Percentiles rank a stretch among this genome's conserved stretches.
These are phyloP conservation scores for Arachis hypogaea DNA, from an alignment of 306 rosid genomes.

Conservation along the genomic window DNA sequence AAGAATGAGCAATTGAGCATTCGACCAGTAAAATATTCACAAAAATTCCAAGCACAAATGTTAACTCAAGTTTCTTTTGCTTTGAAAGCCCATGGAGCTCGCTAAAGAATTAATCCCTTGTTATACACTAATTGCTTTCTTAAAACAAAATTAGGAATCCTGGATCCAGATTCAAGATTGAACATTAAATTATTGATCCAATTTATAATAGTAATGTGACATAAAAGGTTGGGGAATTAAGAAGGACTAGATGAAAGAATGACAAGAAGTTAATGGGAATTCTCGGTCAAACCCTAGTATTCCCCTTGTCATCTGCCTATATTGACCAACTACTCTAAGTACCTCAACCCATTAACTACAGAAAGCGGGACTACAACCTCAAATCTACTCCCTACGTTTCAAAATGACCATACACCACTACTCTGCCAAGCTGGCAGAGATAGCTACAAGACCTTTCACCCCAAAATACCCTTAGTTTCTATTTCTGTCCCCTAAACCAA, in stretches of 20 bases:
- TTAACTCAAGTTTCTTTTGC: not conserved
- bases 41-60: not conserved
- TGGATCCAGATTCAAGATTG: not conserved
- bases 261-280: not conserved
- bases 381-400: no score
- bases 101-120: not conserved
- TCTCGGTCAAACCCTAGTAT: not conserved
- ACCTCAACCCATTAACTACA: no score
- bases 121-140: not conserved
- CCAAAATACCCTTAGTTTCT: no score
- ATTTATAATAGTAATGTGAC: no score
- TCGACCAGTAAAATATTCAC: not conserved
- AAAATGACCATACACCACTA: no score
- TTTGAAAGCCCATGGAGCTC: not conserved
- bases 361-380: no score
- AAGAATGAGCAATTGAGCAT: not conserved
- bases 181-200: not conserved
- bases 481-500: no score
- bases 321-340: no score
- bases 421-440: no score
- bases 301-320: not conserved
- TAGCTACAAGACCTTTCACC: no score
- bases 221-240: not conserved
- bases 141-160: not conserved
- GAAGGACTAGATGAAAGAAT: not conserved